Conservation (phyloP, 306 rosid genomes). For the Hippophae rhamnoides region DNA sequence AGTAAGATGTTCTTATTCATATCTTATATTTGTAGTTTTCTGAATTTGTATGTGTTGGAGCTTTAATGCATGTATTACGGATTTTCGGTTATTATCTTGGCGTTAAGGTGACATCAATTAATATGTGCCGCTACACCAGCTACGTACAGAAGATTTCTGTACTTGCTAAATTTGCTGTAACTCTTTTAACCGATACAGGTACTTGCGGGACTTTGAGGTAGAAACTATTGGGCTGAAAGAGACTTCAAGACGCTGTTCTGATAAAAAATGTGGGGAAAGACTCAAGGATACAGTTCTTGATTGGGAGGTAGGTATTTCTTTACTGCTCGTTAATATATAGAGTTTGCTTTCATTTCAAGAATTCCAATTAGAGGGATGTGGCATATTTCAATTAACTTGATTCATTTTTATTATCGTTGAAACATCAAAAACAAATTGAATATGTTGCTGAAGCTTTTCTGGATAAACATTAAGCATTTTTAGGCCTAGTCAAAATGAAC, state of each 20-base stretch:
- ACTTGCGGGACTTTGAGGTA: slow-evolving; percentile 89
- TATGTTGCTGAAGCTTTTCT: not conserved
- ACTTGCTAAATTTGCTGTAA: slow-evolving; percentile 14
- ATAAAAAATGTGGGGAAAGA: slow-evolving; percentile 53
- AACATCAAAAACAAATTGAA: not conserved
- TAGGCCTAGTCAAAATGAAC: not conserved
- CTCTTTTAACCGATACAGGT: slow-evolving; percentile 38
- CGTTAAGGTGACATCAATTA: not conserved
- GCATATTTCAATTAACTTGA: not conserved
- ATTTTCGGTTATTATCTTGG: slow-evolving; percentile 4
- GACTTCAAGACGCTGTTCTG: slow-evolving; percentile 76
- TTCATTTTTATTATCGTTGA: not conserved
- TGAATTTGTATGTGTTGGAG: not conserved
- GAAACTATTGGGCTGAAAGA: slow-evolving; percentile 93
- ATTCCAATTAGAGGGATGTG: not conserved
- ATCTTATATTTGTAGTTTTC: not conserved
- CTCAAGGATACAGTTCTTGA: slow-evolving; percentile 96
- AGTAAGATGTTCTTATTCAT: slow-evolving; percentile 43
- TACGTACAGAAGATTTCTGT: not conserved
- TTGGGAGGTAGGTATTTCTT: slow-evolving; percentile 72
- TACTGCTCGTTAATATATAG: slow-evolving; percentile 5
- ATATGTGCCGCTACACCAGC: not conserved
- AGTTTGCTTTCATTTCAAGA: not conserved
- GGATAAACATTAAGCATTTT: not conserved
- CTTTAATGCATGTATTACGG: not conserved